Evolutionary conservation across 1,284 basidiomycete species (phyloP).

Genomic region (Marasmius oreades): DNA sequence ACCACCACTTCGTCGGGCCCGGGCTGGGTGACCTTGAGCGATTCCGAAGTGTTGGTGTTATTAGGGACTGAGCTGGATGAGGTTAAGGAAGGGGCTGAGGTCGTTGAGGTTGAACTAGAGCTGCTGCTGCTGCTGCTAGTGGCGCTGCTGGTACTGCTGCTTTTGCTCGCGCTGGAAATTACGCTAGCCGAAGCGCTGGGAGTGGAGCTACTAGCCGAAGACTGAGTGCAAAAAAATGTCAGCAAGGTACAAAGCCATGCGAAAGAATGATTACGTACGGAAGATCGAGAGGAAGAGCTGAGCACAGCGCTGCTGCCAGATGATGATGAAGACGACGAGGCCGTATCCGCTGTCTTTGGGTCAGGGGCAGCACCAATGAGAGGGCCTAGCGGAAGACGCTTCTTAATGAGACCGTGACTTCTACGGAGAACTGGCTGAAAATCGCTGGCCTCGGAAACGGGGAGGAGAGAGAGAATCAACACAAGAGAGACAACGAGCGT

Average conservation of each 20-base stretch:
- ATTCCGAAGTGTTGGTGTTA: not conserved
- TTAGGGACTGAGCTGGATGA: not conserved
- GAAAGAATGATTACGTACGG: not conserved
- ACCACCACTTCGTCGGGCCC: not conserved
- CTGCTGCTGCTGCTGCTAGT: conserved; percentile 1
- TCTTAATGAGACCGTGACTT: conserved; percentile 68
- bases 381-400: conserved; percentile 38
- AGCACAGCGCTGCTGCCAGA: not conserved
- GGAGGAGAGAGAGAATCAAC: conserved; percentile 47
- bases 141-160: not conserved
- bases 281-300: not conserved
- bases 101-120: conserved; percentile 1
- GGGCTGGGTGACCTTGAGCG: not conserved
- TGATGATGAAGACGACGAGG: not conserved
- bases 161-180: not conserved
- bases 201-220: conserved; percentile 12
- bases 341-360: conserved; percentile 8
- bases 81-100: not conserved
- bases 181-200: conserved; percentile 5
- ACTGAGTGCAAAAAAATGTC: conserved; percentile 12
- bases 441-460: conserved; percentile 42
- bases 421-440: conserved; percentile 38
- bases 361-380: conserved; percentile 20
- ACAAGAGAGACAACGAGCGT: conserved; percentile 62
- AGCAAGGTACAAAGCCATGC: not conserved